These are phyloP conservation scores for Petunia secreta DNA, from an alignment of 257 asterid genomes.

Conservation along the genomic window DNA sequence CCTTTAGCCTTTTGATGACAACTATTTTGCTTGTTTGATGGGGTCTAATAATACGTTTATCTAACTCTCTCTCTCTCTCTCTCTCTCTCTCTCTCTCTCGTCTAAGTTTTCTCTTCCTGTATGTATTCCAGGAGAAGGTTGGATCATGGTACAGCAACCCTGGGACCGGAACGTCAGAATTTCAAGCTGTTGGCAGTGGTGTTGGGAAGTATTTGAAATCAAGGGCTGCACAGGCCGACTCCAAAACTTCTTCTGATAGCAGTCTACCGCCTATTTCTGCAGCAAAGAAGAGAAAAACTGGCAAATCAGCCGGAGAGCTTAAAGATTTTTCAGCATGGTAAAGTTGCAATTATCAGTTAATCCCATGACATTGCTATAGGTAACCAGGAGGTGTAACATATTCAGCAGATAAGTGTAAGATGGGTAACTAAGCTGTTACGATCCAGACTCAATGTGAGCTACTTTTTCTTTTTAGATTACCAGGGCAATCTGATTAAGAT, in stretches of 20 bases:
- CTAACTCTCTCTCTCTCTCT: neutral
- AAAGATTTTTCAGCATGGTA: conserved; percentile 87
- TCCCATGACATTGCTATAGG: too few species aligned
- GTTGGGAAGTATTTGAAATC: conserved; percentile 82
- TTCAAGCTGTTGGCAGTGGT: conserved; percentile 59
- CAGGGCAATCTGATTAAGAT: too few species aligned
- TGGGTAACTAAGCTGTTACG: too few species aligned
- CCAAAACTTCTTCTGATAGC: conserved; percentile 43
- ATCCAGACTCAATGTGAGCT: too few species aligned
- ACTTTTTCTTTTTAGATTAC: too few species aligned
- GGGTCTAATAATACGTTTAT: neutral
- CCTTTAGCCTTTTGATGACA: neutral
- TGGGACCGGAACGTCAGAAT: conserved; percentile 51
- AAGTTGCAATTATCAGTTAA: conserved; percentile 22
- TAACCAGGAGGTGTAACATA: neutral
- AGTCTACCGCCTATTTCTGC: conserved; percentile 47
- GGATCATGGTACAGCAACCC: conserved; percentile 99
- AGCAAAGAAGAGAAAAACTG: conserved; percentile 71
- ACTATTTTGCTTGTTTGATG: conserved; percentile 16
- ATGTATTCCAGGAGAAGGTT: conserved; percentile 67
- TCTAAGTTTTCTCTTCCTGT: neutral
- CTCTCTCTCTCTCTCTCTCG: neutral
- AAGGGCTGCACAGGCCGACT: conserved; percentile 41
- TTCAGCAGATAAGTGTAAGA: neutral
- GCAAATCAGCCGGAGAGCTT: conserved; percentile 49